Percentiles rank a stretch among this genome's conserved stretches.
These are phyloP conservation scores for Dryas drummondii DNA, from an alignment of 306 rosid genomes.

Conservation along the genomic window DNA sequence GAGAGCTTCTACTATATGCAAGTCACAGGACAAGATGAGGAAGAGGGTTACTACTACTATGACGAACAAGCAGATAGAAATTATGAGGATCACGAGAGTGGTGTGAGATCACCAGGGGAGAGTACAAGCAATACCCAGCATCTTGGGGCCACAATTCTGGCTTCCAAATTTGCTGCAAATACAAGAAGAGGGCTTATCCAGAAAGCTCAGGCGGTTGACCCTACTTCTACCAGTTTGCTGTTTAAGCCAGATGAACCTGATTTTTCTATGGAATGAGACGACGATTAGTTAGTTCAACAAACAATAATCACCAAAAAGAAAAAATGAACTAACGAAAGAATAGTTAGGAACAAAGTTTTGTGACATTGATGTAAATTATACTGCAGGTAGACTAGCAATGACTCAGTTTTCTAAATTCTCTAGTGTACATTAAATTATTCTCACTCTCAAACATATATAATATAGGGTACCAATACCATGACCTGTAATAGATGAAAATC, in stretches of 20 bases:
- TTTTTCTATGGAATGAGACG: slow-evolving; percentile 48
- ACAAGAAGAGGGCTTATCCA: slow-evolving; percentile 50
- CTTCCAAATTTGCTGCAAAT: slow-evolving; percentile 78
- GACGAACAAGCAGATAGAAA: slow-evolving; percentile 23
- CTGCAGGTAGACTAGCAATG: slow-evolving; percentile 22
- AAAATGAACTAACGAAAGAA: slow-evolving; percentile 19
- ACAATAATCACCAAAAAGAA: neutral
- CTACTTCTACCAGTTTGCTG: slow-evolving; percentile 45
- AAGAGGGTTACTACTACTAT: slow-evolving; percentile 16
- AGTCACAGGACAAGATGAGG: slow-evolving; percentile 16
- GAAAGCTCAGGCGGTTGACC: slow-evolving; percentile 39
- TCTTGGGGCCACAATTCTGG: slow-evolving; percentile 63
- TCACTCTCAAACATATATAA: neutral
- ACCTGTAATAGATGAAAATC: neutral
- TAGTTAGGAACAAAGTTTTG: slow-evolving; percentile 34
- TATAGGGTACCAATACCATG: neutral
- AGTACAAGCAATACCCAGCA: slow-evolving; percentile 23
- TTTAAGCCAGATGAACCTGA: slow-evolving; percentile 91
- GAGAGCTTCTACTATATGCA: slow-evolving; percentile 49
- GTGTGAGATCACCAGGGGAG: slow-evolving; percentile 26
- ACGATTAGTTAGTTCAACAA: slow-evolving; percentile 37
- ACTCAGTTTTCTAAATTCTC: neutral
- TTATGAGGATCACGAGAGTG: slow-evolving; percentile 23
- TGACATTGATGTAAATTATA: slow-evolving; percentile 34
- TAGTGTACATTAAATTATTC: neutral